Evolutionary conservation across 257 asterid species (phyloP), one percentile per base, ranked within the genome.

Genomic region (Solanum lycopersicoides): DNA sequence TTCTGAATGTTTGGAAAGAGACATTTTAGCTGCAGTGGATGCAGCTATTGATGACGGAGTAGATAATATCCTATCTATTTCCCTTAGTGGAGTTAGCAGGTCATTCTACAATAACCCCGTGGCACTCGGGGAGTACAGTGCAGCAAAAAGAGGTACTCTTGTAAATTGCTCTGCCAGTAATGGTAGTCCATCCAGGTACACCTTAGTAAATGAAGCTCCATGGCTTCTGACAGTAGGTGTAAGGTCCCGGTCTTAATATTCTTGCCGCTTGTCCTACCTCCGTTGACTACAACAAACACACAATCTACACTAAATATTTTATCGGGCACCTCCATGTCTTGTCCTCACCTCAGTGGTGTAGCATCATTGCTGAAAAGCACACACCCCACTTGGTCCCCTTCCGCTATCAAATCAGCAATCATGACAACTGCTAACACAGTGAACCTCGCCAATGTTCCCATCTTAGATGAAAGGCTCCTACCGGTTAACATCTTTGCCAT

Each of bases 391-490:
- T 71, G 44, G 77, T 71, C 77, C 14, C 92, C 92, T 0, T 92
- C 94, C 9, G 92, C 92, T 30, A 91, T 91, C 13, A 91, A 93
- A 75, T 93, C 95, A 1, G 93, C 94, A 12, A 91, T 93, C 44
- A 92, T 94, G 93, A 92, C 95, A 16, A 91, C 94, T 0, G 95
- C 98, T 6, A 87, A 92, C 12, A 59, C 9, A 0, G 30, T 90
- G 2, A 93, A 92, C 86, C 89, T 87, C 6, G 89, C 50, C 3
- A 39, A 75, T 1, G 34, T 69, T 2, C 90, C 86, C 3, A 89
- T 93, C n/a, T 86, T 88, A 75, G 95, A 93, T 25, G 88, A 91
- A 41, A 85, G 44, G 11, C 71, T 83, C 47, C 87, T 82, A 2
- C 88, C 93, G 0, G 95, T 93, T 23, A 30, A 71, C 66, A 6